These are phyloP conservation scores for Adansonia madagascariensis DNA, from an alignment of 441 rosid species.

Conservation along the genomic window DNA sequence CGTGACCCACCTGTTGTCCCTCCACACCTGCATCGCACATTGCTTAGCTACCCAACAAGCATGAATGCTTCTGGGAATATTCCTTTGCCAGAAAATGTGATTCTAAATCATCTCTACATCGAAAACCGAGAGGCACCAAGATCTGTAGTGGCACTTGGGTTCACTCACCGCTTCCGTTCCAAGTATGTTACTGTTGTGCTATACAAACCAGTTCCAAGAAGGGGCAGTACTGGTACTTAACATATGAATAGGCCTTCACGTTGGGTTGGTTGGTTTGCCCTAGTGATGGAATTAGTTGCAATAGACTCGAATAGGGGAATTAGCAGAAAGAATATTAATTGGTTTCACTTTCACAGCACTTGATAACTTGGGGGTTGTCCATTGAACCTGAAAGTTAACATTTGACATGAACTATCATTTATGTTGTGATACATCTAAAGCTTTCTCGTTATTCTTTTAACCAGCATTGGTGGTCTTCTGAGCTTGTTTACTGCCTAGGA, in stretches of 20 bases:
- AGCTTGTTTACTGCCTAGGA: constrained; percentile 7
- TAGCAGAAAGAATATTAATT: constrained; percentile 32
- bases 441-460: constrained; percentile 11
- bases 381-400: constrained; percentile 25
- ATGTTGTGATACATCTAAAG: constrained; percentile 16
- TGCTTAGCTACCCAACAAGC: constrained; percentile 60
- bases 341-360: constrained; percentile 12
- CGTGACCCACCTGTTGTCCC: constrained; percentile 86
- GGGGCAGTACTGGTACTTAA: constrained; percentile 63
- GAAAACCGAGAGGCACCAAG: constrained; percentile 83
- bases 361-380: constrained; percentile 22
- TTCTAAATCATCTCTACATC: constrained; percentile 84
- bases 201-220: constrained; percentile 88
- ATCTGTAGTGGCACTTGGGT: constrained; percentile 87
- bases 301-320: constrained; percentile 25
- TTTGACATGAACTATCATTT: constrained; percentile 22
- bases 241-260: constrained; percentile 21
- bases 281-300: constrained; percentile 32
- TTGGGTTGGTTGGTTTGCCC: constrained; percentile 25
- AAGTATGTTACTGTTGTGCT: constrained; percentile 89
- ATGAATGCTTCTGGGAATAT: constrained; percentile 49
- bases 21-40: constrained; percentile 68
- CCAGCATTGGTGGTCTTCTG: background rate
- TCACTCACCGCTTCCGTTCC: constrained; percentile 82
- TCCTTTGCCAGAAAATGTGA: constrained; percentile 62